phyloP scores from a whole-genome alignment of 2,329 filamentous ascomycete species.

The Colletotrichum cereale region DNA sequence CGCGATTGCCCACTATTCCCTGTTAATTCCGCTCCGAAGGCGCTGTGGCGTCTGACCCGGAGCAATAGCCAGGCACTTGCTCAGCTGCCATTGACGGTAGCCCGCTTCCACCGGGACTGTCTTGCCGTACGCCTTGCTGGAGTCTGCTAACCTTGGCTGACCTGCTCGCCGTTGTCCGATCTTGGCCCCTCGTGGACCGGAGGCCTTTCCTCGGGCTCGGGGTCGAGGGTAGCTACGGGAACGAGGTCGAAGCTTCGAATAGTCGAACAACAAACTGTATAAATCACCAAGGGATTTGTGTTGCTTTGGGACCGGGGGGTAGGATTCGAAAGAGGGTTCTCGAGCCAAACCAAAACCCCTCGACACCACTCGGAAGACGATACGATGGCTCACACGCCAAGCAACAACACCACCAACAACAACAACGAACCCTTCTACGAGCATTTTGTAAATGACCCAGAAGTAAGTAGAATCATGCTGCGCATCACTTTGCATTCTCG shows the following conservation, averaged over 20 bases:
- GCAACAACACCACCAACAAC: conserved; percentile 19
- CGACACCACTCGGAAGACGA: conserved; percentile 10
- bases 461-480: conserved; percentile 29
- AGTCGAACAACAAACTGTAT: conserved; percentile 18
- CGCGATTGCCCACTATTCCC: conserved; percentile 24
- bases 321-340: conserved; percentile 27
- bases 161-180: conserved; percentile 25
- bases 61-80: conserved; percentile 19
- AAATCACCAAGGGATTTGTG: conserved; percentile 31
- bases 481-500: not conserved
- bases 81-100: conserved; percentile 5
- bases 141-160: conserved; percentile 28
- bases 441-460: conserved; percentile 31
- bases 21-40: not conserved
- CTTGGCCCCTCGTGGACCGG: conserved; percentile 24
- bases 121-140: conserved; percentile 19
- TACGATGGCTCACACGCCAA: conserved; percentile 32
- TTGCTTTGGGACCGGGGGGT: conserved; percentile 9
- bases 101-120: conserved; percentile 18
- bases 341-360: conserved; percentile 8
- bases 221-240: conserved; percentile 7
- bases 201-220: conserved; percentile 18
- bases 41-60: conserved; percentile 3
- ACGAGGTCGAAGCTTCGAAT: conserved; percentile 22
- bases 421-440: conserved; percentile 31